Percentiles rank a stretch among this genome's conserved stretches.
phyloP scores from a whole-genome alignment of 2,329 filamentous ascomycete genomes.

The Eutypella sp. region DNA sequence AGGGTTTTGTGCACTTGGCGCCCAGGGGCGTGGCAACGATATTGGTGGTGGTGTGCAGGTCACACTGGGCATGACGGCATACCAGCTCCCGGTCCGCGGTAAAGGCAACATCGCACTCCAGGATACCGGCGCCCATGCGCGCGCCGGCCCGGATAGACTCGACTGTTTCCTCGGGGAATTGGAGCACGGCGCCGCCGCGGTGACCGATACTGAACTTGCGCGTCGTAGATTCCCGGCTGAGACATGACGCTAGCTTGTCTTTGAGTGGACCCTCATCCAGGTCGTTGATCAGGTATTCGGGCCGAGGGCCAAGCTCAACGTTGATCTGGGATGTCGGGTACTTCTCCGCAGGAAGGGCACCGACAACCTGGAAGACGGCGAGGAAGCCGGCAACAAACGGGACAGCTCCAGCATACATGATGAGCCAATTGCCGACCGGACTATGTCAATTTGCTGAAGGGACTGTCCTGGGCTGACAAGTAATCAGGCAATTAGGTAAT shows the following conservation, averaged over 20 bases:
- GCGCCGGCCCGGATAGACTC: conserved; percentile 57
- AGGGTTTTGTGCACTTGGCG: conserved; percentile 58
- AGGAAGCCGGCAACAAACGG: conserved; percentile 2
- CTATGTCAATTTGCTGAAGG: no score
- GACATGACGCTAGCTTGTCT: conserved; percentile 53
- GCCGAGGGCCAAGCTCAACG: conserved; percentile 58
- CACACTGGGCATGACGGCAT: conserved; percentile 63
- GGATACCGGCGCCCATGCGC: conserved; percentile 62
- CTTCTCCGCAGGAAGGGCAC: conserved; percentile 7
- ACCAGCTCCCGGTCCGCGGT: conserved; percentile 62
- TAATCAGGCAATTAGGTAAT: no score
- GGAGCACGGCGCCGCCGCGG: conserved; percentile 56
- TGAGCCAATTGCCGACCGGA: neutral
- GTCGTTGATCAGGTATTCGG: conserved; percentile 58
- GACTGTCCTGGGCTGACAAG: no score
- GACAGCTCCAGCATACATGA: conserved; percentile 1
- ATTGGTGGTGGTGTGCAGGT: conserved; percentile 65
- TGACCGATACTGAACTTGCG: conserved; percentile 57
- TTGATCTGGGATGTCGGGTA: conserved; percentile 19
- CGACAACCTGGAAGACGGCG: conserved; percentile 2
- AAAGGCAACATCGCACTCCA: conserved; percentile 65
- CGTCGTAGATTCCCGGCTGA: conserved; percentile 46
- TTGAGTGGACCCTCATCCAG: conserved; percentile 59
- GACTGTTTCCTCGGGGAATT: conserved; percentile 60
- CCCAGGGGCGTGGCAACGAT: conserved; percentile 59